Evolutionary conservation across 2,329 filamentous ascomycete genomes (phyloP).

Genomic region (Monosporascus sp.): DNA sequence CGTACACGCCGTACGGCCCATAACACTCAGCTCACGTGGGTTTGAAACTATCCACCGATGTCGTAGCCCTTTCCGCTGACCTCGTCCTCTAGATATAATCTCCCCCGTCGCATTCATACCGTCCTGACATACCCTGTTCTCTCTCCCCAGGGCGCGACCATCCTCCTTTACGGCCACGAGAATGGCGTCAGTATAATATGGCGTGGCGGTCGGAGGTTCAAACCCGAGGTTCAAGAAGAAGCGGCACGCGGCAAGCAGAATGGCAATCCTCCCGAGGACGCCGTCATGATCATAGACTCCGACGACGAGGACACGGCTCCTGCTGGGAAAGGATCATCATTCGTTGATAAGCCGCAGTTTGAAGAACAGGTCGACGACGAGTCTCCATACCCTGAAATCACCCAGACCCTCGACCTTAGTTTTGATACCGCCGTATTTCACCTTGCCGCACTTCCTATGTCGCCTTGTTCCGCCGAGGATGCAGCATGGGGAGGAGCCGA

Average conservation of each 20-base stretch:
- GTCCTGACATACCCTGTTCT: slow-evolving; percentile 56
- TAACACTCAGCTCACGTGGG: slow-evolving; percentile 28
- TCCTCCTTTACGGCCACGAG: slow-evolving; percentile 59
- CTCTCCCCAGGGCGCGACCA: slow-evolving; percentile 57
- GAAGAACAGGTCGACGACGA: slow-evolving; percentile 45
- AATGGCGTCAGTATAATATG: slow-evolving; percentile 57
- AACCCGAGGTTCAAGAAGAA: slow-evolving; percentile 32
- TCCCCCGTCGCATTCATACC: slow-evolving; percentile 52
- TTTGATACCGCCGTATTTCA: slow-evolving; percentile 51
- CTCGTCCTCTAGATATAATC: slow-evolving; percentile 44
- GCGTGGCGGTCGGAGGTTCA: slow-evolving; percentile 58
- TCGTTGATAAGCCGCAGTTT: slow-evolving; percentile 53
- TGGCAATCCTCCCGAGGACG: slow-evolving; percentile 40
- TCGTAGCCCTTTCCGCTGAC: too few species aligned
- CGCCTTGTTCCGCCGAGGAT: slow-evolving; percentile 43
- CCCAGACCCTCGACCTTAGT: slow-evolving; percentile 56
- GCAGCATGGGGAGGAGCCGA: slow-evolving; percentile 40
- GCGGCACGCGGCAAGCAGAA: slow-evolving; percentile 43
- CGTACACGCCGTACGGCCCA: slow-evolving; percentile 42
- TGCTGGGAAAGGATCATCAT: slow-evolving; percentile 18
- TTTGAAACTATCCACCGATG: not conserved
- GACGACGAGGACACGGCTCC: slow-evolving; percentile 48
- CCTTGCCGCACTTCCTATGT: slow-evolving; percentile 50
- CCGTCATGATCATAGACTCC: slow-evolving; percentile 58
- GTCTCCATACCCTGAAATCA: slow-evolving; percentile 46